Evolutionary conservation across 2,329 filamentous ascomycete genomes (phyloP), one percentile per base, ranked within the genome.

Genomic region (Aurifilum marmelostoma): DNA sequence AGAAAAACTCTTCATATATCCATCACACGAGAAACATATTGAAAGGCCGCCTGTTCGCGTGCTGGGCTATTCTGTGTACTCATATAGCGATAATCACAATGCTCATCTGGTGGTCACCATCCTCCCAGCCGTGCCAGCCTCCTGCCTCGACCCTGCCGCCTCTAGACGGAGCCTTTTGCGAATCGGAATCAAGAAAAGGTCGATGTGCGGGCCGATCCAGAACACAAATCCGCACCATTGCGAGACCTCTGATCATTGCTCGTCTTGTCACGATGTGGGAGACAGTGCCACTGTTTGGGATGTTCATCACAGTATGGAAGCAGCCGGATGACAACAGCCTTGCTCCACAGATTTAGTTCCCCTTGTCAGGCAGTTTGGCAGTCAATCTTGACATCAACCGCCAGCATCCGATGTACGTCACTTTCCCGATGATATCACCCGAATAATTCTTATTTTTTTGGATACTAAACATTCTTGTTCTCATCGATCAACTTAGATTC

Each of bases 221-320:
- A 62, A 34, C 54, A 62, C n/a, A 58, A 29, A 29, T n/a, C 56
- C 56, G 21, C 56, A 37, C 56, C 59, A 24, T 29, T 39, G 27
- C 34, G 43, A 37, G 27, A 7, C 56, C 59, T 69, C 64, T 59
- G 64, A 67, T 69, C 64, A 67, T 63, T 63, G 61, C 67, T 65
- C 29, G 6, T 67, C 67, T 47, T 52, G 67, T 67, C 56, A 34
- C 43, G 47, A 61, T 58, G 67, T 54, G 62, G 34, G 24, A 39
- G 58, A 69, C n/a, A 27, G 47, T 37, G 24, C 24, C 60, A 54
- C 43, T 66, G 47, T 61, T 24, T 56, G 29, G 27, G 29, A 52
- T 63, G 62, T 64, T 59, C 56, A 37, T 34, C n/a, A 7, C 5
- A 37, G 11, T 32, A 32, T 59, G 43, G 62, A 11, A 39, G 37